phyloP scores from a whole-genome alignment of 306 rosid species.

The Fragaria nilgerrensis region DNA sequence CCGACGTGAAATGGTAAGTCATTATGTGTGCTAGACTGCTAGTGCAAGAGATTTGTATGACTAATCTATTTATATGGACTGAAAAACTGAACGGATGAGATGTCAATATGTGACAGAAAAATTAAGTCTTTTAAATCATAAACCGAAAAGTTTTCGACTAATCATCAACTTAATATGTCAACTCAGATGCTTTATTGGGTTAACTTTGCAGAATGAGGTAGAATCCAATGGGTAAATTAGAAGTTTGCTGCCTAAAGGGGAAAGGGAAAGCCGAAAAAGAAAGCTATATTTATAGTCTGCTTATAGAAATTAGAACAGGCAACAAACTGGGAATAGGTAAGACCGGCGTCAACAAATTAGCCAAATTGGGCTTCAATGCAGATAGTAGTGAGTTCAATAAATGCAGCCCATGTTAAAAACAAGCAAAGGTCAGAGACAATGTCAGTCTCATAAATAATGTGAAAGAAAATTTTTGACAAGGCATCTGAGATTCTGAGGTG shows the following conservation, averaged over 20 bases:
- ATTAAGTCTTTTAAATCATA: no score
- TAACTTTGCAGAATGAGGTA: background rate
- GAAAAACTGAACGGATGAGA: no score
- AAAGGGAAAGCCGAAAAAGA: background rate
- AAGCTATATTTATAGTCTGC: background rate
- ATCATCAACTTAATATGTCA: background rate
- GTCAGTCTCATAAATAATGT: background rate
- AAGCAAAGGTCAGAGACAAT: background rate
- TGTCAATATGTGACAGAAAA: no score
- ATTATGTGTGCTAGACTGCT: background rate
- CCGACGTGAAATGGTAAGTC: background rate
- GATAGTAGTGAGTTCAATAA: background rate
- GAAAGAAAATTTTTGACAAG: background rate
- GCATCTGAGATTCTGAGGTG: background rate
- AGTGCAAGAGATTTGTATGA: no score
- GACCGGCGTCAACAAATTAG: background rate
- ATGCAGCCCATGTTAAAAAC: background rate
- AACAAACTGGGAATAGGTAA: background rate
- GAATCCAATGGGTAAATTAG: background rate
- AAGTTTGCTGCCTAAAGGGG: background rate
- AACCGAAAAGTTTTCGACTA: no score
- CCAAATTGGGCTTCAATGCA: background rate
- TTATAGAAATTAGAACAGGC: background rate
- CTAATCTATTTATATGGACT: rapidly evolving
- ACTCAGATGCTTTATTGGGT: background rate